Percentiles rank a stretch among this genome's conserved stretches.
phyloP scores from a whole-genome alignment of 805 yeast genomes.

The Tetrapisispora phaffii region DNA sequence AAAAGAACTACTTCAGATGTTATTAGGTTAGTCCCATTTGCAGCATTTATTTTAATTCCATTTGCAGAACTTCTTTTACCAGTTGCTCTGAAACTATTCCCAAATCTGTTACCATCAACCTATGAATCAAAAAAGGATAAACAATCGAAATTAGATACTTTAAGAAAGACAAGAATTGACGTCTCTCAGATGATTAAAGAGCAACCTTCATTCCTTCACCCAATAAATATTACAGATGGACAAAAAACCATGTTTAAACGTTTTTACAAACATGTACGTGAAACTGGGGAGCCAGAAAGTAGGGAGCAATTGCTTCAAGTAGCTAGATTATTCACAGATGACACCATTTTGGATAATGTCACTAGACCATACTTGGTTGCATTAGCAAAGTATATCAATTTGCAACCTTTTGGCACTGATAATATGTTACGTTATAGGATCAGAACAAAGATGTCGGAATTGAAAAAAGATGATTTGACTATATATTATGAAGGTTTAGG shows the following conservation, averaged over 20 bases:
- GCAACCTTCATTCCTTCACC: conserved; percentile 57
- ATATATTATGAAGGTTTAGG: conserved; percentile 93
- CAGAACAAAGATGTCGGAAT: conserved; percentile 80
- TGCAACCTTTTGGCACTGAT: conserved; percentile 91
- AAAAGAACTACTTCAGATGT: conserved; percentile 82
- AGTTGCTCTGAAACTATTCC: conserved; percentile 83
- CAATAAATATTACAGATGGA: conserved; percentile 53
- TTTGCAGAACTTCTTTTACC: conserved; percentile 91
- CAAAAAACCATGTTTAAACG: conserved; percentile 69
- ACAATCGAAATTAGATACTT: conserved; percentile 44
- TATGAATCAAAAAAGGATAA: conserved; percentile 59
- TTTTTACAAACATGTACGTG: conserved; percentile 64
- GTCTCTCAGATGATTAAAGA: conserved; percentile 61
- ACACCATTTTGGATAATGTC: conserved; percentile 82
- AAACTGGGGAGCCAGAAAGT: conserved; percentile 50
- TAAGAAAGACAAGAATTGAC: conserved; percentile 53
- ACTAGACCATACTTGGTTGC: conserved; percentile 88
- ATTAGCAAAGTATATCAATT: conserved; percentile 81
- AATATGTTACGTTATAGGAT: conserved; percentile 85
- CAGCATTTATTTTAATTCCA: conserved; percentile 82
- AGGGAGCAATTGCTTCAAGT: conserved; percentile 67
- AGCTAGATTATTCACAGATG: conserved; percentile 87
- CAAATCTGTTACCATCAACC: conserved; percentile 88
- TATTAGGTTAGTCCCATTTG: conserved; percentile 81
- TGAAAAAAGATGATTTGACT: conserved; percentile 84